These are phyloP conservation scores for Sugiyamaella boreocaroliniensis DNA, from an alignment of 805 yeast species.

Conservation along the genomic window DNA sequence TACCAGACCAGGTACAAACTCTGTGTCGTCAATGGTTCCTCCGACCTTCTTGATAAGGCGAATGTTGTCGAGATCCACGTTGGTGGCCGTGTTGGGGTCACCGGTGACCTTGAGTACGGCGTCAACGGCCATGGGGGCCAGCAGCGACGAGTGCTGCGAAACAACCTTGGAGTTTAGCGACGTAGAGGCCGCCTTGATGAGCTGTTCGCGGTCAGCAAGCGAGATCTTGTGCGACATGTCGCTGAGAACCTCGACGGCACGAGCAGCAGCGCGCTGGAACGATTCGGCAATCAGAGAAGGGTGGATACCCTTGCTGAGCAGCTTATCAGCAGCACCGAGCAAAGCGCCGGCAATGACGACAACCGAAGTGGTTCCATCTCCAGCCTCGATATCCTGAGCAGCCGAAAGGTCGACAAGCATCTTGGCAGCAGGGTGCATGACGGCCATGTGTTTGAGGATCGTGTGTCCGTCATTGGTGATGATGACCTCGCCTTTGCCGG, in stretches of 20 bases:
- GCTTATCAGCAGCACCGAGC: conserved; percentile 88
- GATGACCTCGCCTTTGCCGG: conserved; percentile 84
- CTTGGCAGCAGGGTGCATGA: conserved; percentile 96
- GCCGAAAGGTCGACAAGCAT: conserved; percentile 97
- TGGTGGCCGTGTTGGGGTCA: conserved; percentile 50
- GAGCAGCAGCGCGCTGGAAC: conserved; percentile 78
- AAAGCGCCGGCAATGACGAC: conserved; percentile 93
- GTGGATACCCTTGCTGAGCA: conserved; percentile 82
- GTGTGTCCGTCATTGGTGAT: conserved; percentile 99
- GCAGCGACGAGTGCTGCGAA: conserved; percentile 75
- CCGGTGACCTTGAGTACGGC: conserved; percentile 70
- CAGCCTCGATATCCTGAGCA: conserved; percentile 99
- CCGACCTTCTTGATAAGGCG: conserved; percentile 90
- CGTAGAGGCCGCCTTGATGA: conserved; percentile 88
- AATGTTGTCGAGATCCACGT: conserved; percentile 82
- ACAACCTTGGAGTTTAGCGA: conserved; percentile 93
- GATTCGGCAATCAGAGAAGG: conserved; percentile 93
- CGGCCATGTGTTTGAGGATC: conserved; percentile 94
- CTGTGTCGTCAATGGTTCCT: conserved; percentile 96
- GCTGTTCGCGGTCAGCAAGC: conserved; percentile 72
- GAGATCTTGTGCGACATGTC: conserved; percentile 81
- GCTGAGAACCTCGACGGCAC: conserved; percentile 72
- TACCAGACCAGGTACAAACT: conserved; percentile 80
- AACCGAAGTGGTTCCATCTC: conserved; percentile 98
- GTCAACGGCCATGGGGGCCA: conserved; percentile 93